A percentile compares a stretch with the other conserved stretches of the same genome.
Evolutionary conservation across 768 basidiomycete species (phyloP).

Genomic region (Dacryopinax spathularia): DNA sequence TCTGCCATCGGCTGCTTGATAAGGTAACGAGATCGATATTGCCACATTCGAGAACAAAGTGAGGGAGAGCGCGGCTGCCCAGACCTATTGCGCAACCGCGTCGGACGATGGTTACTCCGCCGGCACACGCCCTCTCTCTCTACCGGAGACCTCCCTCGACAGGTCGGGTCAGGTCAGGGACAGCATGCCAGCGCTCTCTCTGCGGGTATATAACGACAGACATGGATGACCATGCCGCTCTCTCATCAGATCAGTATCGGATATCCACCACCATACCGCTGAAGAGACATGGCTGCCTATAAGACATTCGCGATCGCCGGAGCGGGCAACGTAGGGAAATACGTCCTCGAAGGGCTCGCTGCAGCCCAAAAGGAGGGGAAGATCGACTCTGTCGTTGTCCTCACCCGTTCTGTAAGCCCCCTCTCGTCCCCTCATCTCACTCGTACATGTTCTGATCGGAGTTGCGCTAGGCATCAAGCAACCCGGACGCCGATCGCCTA

Average conservation of each 20-base stretch:
- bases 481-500: neutral
- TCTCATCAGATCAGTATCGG: neutral
- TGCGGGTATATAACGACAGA: neutral
- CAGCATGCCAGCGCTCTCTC: neutral
- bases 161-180: neutral
- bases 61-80: neutral
- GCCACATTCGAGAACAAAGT: no score
- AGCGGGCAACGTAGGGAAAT: slow-evolving; percentile 7
- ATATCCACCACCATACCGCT: neutral
- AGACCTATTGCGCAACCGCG: neutral
- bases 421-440: neutral
- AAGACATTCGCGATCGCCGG: slow-evolving; percentile 11
- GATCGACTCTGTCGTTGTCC: neutral
- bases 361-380: neutral
- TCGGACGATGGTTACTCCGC: slow-evolving; percentile 2
- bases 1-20: no score
- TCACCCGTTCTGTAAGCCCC: neutral
- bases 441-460: neutral
- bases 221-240: no score
- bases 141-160: no score
- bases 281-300: neutral
- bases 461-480: neutral
- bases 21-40: no score
- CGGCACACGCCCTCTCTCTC: no score
- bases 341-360: slow-evolving; percentile 3